Conservation (phyloP, 163 green algal species). For the Trebouxia gelatinosa region DNA sequence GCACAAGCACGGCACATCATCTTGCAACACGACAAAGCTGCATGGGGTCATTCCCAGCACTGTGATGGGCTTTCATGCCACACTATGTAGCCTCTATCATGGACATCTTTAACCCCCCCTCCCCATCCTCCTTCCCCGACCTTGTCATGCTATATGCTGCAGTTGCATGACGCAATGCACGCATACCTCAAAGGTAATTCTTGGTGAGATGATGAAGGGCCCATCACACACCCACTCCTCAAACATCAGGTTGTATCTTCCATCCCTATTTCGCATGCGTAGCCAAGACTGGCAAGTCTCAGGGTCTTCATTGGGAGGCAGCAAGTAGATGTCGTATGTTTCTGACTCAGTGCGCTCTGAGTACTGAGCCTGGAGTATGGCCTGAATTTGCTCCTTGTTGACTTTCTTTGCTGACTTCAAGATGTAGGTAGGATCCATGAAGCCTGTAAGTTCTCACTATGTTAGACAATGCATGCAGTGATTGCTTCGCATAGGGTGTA, state of each 20-base stretch:
- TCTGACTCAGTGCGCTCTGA: constrained; percentile 57
- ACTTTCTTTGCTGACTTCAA: constrained; percentile 77
- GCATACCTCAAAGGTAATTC: constrained; percentile 91
- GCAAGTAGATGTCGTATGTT: constrained; percentile 94
- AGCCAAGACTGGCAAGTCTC: constrained; percentile 95
- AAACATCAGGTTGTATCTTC: constrained; percentile 97
- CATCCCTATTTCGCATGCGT: constrained; percentile 95
- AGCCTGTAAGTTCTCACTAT: too few species aligned
- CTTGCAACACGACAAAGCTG: too few species aligned
- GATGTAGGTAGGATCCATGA: constrained; percentile 95
- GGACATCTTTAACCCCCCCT: too few species aligned
- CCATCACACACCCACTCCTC: constrained; percentile 89
- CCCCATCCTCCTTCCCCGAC: too few species aligned
- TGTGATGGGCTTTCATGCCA: too few species aligned
- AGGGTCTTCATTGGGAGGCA: constrained; percentile 91
- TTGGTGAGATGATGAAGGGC: constrained; percentile 89
- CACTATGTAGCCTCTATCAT: too few species aligned
- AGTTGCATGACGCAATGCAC: background rate
- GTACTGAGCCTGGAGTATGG: constrained; percentile 43
- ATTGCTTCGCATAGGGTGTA: too few species aligned
- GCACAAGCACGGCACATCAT: too few species aligned
- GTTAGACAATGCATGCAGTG: too few species aligned
- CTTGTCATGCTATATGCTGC: too few species aligned
- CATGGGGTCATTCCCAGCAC: too few species aligned
- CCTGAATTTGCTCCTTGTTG: constrained; percentile 43